A percentile compares a stretch with the other conserved stretches of the same genome.
phyloP scores from a whole-genome alignment of 2,329 filamentous ascomycete species.

The Drechslerella dactyloides region DNA sequence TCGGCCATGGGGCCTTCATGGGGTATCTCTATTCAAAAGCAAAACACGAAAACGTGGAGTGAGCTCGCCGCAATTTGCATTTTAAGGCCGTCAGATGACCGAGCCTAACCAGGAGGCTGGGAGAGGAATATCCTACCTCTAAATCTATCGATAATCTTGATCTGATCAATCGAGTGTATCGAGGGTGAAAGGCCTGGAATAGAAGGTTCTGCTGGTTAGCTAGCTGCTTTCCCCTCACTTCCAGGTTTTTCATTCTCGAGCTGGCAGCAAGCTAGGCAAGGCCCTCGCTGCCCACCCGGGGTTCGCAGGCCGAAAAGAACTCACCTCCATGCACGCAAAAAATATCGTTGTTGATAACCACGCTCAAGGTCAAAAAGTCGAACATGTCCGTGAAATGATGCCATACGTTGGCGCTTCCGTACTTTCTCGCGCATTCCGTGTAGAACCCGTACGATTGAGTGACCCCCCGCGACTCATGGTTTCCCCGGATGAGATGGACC shows the following conservation, averaged over 20 bases:
- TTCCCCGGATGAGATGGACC: slow-evolving; percentile 94
- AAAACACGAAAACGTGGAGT: slow-evolving; percentile 23
- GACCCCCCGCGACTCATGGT: slow-evolving; percentile 96
- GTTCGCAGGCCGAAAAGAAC: slow-evolving; percentile 17
- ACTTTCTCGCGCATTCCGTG: slow-evolving; percentile 96
- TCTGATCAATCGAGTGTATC: slow-evolving; percentile 98
- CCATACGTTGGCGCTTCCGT: slow-evolving; percentile 98
- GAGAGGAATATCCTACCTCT: slow-evolving; percentile 59
- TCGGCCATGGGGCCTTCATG: slow-evolving; percentile 99
- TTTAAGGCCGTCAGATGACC: slow-evolving; percentile 29
- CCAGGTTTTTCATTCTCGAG: slow-evolving; percentile 26
- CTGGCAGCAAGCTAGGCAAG: slow-evolving; percentile 1
- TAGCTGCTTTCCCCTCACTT: slow-evolving; percentile 26
- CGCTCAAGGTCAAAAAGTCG: slow-evolving; percentile 93
- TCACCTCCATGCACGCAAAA: slow-evolving; percentile 94
- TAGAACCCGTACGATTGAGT: slow-evolving; percentile 99
- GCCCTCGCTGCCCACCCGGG: slow-evolving; percentile 14
- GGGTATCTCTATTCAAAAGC: slow-evolving; percentile 72
- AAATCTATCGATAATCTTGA: slow-evolving; percentile 97
- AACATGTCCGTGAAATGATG: slow-evolving; percentile 99
- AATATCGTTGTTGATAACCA: slow-evolving; percentile 98
- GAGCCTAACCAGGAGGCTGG: slow-evolving; percentile 3
- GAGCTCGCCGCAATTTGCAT: slow-evolving; percentile 26
- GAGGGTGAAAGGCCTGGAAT: slow-evolving; percentile 75
- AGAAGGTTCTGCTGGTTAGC: slow-evolving; percentile 23